Conservation (phyloP, 768 basidiomycete genomes). For the Auricularia cornea region DNA sequence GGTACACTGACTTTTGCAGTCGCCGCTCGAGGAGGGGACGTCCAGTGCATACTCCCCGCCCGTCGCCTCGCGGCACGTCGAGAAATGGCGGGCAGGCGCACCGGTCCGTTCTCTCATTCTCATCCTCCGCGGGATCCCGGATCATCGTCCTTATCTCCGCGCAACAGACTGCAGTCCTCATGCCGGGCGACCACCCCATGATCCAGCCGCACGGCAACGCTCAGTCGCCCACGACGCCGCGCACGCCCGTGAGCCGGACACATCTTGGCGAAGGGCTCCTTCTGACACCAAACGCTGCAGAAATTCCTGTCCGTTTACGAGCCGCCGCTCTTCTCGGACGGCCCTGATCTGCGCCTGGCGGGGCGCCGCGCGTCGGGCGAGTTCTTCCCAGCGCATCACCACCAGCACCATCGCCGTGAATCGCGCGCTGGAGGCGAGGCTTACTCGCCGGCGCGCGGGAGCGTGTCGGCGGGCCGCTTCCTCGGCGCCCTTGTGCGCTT, state of each 20-base stretch:
- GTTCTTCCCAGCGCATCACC: background rate
- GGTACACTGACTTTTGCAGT: background rate
- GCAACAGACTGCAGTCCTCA: background rate
- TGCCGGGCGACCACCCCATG: background rate
- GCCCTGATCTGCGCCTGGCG: background rate
- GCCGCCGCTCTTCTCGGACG: background rate
- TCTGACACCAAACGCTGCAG: background rate
- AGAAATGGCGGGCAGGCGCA: background rate
- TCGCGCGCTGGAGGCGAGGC: background rate
- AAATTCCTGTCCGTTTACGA: background rate
- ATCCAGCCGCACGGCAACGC: background rate
- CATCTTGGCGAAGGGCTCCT: too few relatives aligned
- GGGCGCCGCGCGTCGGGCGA: background rate
- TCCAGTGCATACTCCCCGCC: background rate
- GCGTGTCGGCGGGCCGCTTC: background rate
- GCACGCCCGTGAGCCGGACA: background rate
- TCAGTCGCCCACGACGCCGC: background rate
- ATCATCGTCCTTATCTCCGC: background rate
- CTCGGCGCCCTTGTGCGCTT: background rate
- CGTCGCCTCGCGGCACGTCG: background rate
- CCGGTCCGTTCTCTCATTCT: background rate
- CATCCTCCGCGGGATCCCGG: background rate
- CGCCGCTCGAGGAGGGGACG: background rate
- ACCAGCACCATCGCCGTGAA: background rate
- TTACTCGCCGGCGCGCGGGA: too few relatives aligned